phyloP scores from a whole-genome alignment of 257 asterid genomes.

The Petunia axillaris region DNA sequence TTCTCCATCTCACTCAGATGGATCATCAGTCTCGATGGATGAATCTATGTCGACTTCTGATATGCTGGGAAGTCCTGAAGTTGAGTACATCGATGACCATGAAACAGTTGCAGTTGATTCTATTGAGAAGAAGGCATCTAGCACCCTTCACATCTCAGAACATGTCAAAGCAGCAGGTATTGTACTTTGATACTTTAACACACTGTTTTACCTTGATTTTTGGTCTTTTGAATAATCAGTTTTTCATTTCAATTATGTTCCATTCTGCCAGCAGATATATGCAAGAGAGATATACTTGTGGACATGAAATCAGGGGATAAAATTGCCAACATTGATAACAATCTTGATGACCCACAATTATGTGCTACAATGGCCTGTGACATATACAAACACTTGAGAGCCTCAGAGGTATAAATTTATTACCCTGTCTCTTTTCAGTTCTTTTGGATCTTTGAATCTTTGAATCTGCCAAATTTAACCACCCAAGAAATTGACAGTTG shows the following conservation, averaged over 20 bases:
- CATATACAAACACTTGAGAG: slow-evolving; percentile 86
- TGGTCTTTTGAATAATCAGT: neutral
- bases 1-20: slow-evolving; percentile 61
- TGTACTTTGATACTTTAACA: slow-evolving; percentile 20
- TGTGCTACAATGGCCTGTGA: slow-evolving; percentile 94
- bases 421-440: neutral
- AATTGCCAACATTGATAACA: slow-evolving; percentile 61
- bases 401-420: slow-evolving; percentile 65
- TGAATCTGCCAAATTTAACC: neutral
- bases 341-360: slow-evolving; percentile 77
- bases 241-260: slow-evolving; percentile 1
- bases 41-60: slow-evolving; percentile 88
- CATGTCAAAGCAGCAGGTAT: slow-evolving; percentile 55
- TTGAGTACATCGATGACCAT: slow-evolving; percentile 76
- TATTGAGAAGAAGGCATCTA: slow-evolving; percentile 61
- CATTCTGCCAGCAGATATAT: slow-evolving; percentile 49
- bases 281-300: slow-evolving; percentile 67
- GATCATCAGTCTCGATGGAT: slow-evolving; percentile 70
- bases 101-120: slow-evolving; percentile 63
- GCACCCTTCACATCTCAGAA: slow-evolving; percentile 70
- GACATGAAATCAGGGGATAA: slow-evolving; percentile 45
- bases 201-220: neutral
- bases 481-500: neutral
- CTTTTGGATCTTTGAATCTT: slow-evolving; percentile 2
- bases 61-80: slow-evolving; percentile 79